Evolutionary conservation across 2,329 filamentous ascomycete genomes (phyloP), one percentile per base, ranked within the genome.

Genomic region (Harringtonia lauricola): DNA sequence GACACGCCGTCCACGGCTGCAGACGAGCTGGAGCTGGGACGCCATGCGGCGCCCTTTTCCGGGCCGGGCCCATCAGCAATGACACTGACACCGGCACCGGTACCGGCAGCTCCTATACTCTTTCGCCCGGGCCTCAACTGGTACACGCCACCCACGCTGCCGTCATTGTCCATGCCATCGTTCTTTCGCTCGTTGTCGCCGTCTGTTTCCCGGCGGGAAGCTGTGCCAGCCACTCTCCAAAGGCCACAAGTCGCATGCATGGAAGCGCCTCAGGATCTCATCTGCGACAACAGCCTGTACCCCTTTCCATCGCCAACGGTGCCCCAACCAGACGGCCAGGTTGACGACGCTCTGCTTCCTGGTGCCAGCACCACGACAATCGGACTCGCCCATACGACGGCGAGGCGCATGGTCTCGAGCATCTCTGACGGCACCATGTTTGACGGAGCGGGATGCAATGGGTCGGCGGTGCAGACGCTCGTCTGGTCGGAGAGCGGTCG

Each of bases 121-220:
- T 46, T 47, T 36, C 41, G 43, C 22, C 41, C 45, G 12, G 47
- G 47, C 5, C 29, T 51, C 39, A 49, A 42, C 37, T 51, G 47
- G 47, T 22, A 33, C 3, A n/a, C 42, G 3, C 39, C 49, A 2
- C 37, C 44, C 3, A 30, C 14, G 15, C 22, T 34, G 17, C 36
- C 19, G 7, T 6, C 28, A n/a, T 12, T 41, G 8, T 17, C 39
- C 29, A 24, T 41, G 18, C 28, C 39, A 13, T 33, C 39, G 8
- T 41, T 41, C 18, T 21, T 28, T 2, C 24, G 17, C 17, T 15
- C 14, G 17, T 17, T n/a, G 15, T 24, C 19, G 36, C 8, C 15
- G 10, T 38, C 22, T n/a, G n/a, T n/a, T n/a, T n/a, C n/a, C n/a
- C n/a, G n/a, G n/a, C n/a, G n/a, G n/a, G n/a, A n/a, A n/a, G n/a